These are phyloP conservation scores for Helicostylum pulchrum DNA, from an alignment of 192 early-diverging fungal species.

Conservation along the genomic window DNA sequence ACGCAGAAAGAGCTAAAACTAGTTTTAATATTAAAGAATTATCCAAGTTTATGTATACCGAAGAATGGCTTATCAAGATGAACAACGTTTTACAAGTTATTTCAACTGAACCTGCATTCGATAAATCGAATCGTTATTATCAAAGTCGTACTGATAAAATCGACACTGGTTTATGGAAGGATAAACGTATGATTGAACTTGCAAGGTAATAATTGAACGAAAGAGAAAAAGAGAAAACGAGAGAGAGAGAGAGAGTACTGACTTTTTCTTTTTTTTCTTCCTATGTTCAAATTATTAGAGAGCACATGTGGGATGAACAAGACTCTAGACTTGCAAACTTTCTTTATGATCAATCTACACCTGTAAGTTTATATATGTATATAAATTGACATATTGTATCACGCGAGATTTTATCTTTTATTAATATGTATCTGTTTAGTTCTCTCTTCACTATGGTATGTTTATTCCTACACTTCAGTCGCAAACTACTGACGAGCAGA, in stretches of 20 bases:
- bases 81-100: slow-evolving; percentile 57
- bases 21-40: slow-evolving; percentile 65
- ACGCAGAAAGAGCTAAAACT: slow-evolving; percentile 65
- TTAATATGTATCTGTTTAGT: slow-evolving; percentile 32
- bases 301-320: slow-evolving; percentile 53
- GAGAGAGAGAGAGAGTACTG: too few relatives aligned
- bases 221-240: too few relatives aligned
- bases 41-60: slow-evolving; percentile 63
- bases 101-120: slow-evolving; percentile 68
- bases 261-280: not conserved
- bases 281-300: slow-evolving; percentile 19
- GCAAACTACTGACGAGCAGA: slow-evolving; percentile 78
- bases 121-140: slow-evolving; percentile 66
- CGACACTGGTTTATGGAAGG: slow-evolving; percentile 56
- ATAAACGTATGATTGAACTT: slow-evolving; percentile 61
- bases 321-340: slow-evolving; percentile 48
- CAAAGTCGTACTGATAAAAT: slow-evolving; percentile 67
- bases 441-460: slow-evolving; percentile 75
- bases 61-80: slow-evolving; percentile 54
- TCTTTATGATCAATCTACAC: slow-evolving; percentile 59
- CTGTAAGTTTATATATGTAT: slow-evolving; percentile 34
- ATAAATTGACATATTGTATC: not conserved
- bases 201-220: slow-evolving; percentile 32
- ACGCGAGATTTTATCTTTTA: not conserved
- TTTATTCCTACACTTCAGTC: slow-evolving; percentile 77